Evolutionary conservation across 1,284 basidiomycete species (phyloP), one percentile per base, ranked within the genome.

Genomic region (Cystobasidium pallidum): DNA sequence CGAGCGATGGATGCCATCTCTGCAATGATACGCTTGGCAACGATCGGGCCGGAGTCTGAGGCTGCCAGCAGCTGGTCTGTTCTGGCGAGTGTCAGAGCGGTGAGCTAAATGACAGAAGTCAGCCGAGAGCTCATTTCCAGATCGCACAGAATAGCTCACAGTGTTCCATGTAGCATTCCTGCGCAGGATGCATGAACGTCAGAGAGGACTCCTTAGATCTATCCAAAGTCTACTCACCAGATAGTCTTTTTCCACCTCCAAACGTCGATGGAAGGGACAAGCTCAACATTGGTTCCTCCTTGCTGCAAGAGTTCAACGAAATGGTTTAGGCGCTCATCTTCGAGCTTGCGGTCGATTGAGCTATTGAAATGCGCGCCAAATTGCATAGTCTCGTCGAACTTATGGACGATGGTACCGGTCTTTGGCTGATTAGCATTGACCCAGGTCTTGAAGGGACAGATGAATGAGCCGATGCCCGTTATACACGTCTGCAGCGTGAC

Each of bases 261-360:
- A 15, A 78, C 78, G 75, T 84, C 83, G 68, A 85, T 83, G 66
- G 84, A 83, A 2, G 81, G 77, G 0, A 81, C 79, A 13, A 80
- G 78, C 1, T 72, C 75, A n/a, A 80, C 81, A 8, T 80, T 79
- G 19, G 82, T 81, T 1, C 80, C 80, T 19, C 81, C 83, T 0
- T 75, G 67, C 8, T 68, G 55, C 70, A 83, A 79, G 52, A 81
- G 74, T 3, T 66, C 75, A 0, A 80, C 80, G 19, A 84, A 78
- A 7, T 64, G 63, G 19, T 80, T 76, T 13, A 83, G 75, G 55
- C 78, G 78, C 4, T 39, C 70, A 51, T 80, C 73, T 66, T 82
- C 80, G 2, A 75, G 75, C 19, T 65, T 76, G 28, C 73, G 74
- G 47, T 77, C 74, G 21, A 75, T 58, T 1, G 34, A 62, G 3